These are phyloP conservation scores for Melanogaster broomeanus DNA, from an alignment of 768 basidiomycete species.

Conservation along the genomic window DNA sequence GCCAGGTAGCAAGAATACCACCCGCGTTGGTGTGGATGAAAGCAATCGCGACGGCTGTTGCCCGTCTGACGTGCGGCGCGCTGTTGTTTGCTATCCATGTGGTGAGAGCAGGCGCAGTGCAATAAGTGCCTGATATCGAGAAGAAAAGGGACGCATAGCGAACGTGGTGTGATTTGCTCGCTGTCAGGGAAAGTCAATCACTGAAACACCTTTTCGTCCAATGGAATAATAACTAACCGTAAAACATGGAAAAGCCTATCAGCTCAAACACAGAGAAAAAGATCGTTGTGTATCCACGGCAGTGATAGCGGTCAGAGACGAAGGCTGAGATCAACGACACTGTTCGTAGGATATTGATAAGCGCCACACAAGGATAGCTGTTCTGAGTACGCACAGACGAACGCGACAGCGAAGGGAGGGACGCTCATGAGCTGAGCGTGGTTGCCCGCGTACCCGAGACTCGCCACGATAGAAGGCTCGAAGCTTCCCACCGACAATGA, in stretches of 20 bases:
- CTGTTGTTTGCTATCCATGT: conserved; percentile 68
- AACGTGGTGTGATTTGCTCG: conserved; percentile 33
- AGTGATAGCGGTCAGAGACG: conserved; percentile 53
- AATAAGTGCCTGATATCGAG: conserved; percentile 52
- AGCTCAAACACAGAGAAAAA: conserved; percentile 44
- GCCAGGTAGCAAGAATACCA: conserved; percentile 63
- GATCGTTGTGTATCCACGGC: conserved; percentile 49
- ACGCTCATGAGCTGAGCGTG: conserved; percentile 65
- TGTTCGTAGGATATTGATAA: conserved; percentile 9
- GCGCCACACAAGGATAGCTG: neutral
- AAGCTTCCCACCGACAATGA: conserved; percentile 50
- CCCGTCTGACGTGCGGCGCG: conserved; percentile 55
- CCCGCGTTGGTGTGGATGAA: conserved; percentile 61
- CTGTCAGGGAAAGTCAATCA: conserved; percentile 10
- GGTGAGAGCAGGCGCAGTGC: conserved; percentile 51
- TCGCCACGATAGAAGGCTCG: conserved; percentile 68
- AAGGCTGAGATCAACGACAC: conserved; percentile 44
- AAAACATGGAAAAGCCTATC: conserved; percentile 58
- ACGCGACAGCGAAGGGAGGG: conserved; percentile 52
- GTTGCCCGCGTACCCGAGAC: conserved; percentile 55
- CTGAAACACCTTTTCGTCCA: neutral
- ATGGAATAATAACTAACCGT: conserved; percentile 37
- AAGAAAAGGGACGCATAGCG: conserved; percentile 61
- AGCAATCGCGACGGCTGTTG: conserved; percentile 57
- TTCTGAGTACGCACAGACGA: conserved; percentile 39